These are phyloP conservation scores for Xylaria arbuscula DNA, from an alignment of 2,329 filamentous ascomycete species.

Conservation along the genomic window DNA sequence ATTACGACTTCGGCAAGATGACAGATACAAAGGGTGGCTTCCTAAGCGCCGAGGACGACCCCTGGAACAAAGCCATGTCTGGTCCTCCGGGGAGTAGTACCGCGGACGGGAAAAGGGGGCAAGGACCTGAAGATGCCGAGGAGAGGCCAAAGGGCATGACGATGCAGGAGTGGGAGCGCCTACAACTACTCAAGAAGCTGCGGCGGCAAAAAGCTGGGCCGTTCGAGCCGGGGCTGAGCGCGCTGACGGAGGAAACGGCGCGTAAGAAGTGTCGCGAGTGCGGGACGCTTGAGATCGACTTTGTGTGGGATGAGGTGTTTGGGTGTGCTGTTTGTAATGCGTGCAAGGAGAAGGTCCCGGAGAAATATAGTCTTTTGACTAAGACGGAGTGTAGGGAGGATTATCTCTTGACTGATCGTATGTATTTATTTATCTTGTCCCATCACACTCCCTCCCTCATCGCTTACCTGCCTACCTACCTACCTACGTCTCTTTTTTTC, in stretches of 20 bases:
- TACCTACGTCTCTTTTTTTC: neutral
- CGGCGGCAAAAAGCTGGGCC: constrained; percentile 80
- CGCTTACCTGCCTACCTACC: too few species aligned
- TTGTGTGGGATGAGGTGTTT: constrained; percentile 91
- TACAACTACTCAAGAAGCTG: constrained; percentile 79
- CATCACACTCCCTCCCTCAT: neutral
- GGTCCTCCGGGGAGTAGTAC: constrained; percentile 30
- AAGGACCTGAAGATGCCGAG: constrained; percentile 54
- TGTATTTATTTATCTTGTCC: constrained; percentile 52
- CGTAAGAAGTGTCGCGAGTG: constrained; percentile 88
- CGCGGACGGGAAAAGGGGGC: constrained; percentile 42
- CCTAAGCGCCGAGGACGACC: constrained; percentile 89
- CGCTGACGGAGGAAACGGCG: constrained; percentile 70
- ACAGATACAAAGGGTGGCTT: constrained; percentile 98
- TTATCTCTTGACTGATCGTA: constrained; percentile 91
- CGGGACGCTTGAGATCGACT: constrained; percentile 86
- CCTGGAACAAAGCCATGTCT: constrained; percentile 80
- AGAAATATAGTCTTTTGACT: constrained; percentile 94
- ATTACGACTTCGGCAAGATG: constrained; percentile 98
- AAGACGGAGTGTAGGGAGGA: constrained; percentile 97
- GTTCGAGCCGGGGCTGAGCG: constrained; percentile 89
- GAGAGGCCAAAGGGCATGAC: constrained; percentile 89
- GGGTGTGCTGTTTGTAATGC: constrained; percentile 76
- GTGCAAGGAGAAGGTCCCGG: constrained; percentile 90
- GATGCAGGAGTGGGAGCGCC: constrained; percentile 87